Evolutionary conservation across 768 basidiomycete species (phyloP).

Genomic region (Paxillus involutus): DNA sequence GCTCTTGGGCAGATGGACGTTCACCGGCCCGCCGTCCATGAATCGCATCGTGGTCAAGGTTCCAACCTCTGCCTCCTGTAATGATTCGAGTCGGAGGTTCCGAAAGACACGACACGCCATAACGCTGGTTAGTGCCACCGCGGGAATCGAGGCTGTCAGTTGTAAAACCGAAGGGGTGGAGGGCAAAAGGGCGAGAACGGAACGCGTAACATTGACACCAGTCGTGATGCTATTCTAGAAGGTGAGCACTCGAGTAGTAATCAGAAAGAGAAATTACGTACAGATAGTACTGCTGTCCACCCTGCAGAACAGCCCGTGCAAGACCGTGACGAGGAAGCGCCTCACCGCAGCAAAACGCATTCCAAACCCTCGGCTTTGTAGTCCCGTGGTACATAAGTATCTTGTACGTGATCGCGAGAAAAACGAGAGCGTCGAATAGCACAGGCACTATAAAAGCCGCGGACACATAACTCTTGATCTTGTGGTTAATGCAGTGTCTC

Average conservation of each 20-base stretch:
- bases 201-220: constrained; percentile 30
- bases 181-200: constrained; percentile 17
- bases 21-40: constrained; percentile 1
- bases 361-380: constrained; percentile 10
- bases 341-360: constrained; percentile 18
- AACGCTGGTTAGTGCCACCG: constrained; percentile 28
- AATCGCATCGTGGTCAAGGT: constrained; percentile 20
- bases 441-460: constrained; percentile 28
- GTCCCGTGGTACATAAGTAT: constrained; percentile 21
- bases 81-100: constrained; percentile 26
- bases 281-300: constrained; percentile 41
- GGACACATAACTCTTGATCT: constrained; percentile 22
- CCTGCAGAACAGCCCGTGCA: constrained; percentile 33
- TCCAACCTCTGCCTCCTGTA: constrained; percentile 6
- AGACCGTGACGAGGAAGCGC: constrained; percentile 33
- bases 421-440: constrained; percentile 35
- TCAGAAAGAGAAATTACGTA: constrained; percentile 11
- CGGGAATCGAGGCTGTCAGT: constrained; percentile 24
- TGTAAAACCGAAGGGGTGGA: constrained; percentile 22
- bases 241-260: neutral
- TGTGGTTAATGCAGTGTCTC: constrained; percentile 28
- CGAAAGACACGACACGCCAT: constrained; percentile 38
- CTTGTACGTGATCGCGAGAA: constrained; percentile 32
- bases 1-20: constrained; percentile 1
- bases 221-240: constrained; percentile 31